Conservation (phyloP, 176 grass and related monocot species). For the Aegilops longissima region DNA sequence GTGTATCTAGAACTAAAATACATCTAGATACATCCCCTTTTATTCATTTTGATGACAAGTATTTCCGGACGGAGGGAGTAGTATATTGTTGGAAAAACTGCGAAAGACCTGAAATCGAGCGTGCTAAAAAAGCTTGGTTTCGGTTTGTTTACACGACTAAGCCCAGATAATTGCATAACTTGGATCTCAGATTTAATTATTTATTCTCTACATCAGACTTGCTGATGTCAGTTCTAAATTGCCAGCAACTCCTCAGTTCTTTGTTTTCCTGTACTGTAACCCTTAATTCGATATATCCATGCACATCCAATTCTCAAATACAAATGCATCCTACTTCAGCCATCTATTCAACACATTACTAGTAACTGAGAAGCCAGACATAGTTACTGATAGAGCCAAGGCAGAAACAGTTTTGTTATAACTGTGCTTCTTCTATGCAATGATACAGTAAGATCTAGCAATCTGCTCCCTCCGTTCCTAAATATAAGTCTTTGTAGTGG, state of each 20-base stretch:
- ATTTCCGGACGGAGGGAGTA: too few species aligned
- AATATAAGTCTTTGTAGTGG: too few species aligned
- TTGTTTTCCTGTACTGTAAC: too few species aligned
- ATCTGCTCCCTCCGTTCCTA: too few species aligned
- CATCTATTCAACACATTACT: too few species aligned
- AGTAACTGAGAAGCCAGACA: too few species aligned
- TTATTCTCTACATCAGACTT: neutral
- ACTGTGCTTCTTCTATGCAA: too few species aligned
- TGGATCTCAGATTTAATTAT: neutral
- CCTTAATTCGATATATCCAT: too few species aligned
- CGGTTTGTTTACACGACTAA: neutral
- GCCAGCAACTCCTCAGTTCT: neutral
- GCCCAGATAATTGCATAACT: neutral
- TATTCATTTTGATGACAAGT: too few species aligned
- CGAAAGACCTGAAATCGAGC: neutral
- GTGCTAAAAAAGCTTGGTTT: slow-evolving; percentile 16
- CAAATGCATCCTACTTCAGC: neutral
- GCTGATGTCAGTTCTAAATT: neutral
- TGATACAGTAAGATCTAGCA: too few species aligned
- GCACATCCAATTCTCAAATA: neutral
- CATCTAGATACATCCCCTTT: too few species aligned
- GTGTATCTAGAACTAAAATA: too few species aligned
- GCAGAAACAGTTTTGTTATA: neutral
- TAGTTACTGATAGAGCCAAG: neutral
- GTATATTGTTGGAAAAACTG: neutral